Evolutionary conservation across 345 rosid genomes (phyloP), one percentile per base, ranked within the genome.

Genomic region (Punica granatum): DNA sequence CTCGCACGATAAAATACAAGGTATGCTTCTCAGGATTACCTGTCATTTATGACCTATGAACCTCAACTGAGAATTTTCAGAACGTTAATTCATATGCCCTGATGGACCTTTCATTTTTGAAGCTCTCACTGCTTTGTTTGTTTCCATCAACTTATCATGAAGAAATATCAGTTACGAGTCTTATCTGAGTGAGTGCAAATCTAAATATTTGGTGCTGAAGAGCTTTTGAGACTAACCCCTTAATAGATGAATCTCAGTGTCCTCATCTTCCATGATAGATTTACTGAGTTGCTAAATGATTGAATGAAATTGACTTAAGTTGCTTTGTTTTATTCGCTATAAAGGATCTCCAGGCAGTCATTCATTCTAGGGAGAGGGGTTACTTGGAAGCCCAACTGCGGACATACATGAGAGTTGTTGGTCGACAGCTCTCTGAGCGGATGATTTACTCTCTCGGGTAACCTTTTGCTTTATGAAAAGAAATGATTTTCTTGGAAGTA

Each of bases 361-460:
- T 86, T 39, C 81, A 48, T 49, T 72, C 77, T 28, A 36, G 23
- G 0, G 77, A 79, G 41, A 69, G 76, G 78, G 70, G 71, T 42
- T 76, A 76, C 76, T 61, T 91, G 70, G 92, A 88, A 73, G 65
- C 82, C 23, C 86, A 76, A 75, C 72, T 89, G 82, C 78, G 21
- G 21, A 78, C 78, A 66, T 91, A 89, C 76, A 69, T 68, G 72
- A 86, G 74, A 66, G 84, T 74, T 28, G 96, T 94, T 4, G 97
- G 97, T 1, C 70, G 59, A 21, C 82, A 88, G 80, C 79, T 91
- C 69, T 81, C 96, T 0, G 83, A 85, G 83, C 83, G 83, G 69
- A 87, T 86, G 83, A 86, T 85, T 23, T 85, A 86, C 80, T 75
- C 78, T 30, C 83, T 89, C 63, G 79, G 75, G 66, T 89, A 74